Evolutionary conservation across 257 asterid genomes (phyloP), one percentile per base, ranked within the genome.

Genomic region (Asclepias syriaca): DNA sequence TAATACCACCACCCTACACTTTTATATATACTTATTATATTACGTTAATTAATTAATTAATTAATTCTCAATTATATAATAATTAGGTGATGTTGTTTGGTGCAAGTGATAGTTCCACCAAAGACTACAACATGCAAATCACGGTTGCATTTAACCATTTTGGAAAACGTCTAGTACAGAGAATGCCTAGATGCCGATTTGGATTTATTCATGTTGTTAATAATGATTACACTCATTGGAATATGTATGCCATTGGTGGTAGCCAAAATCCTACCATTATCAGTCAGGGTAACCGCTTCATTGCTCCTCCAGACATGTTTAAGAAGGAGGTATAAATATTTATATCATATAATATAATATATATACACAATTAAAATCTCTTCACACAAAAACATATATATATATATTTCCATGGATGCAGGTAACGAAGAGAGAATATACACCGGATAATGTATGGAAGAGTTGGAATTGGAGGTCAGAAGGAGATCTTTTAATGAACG

Each of bases 161-260:
- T 22, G 98, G 98, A 0, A 93, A 93, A 81, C 83, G 97, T 54
- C 72, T 93, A 86, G 78, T 89, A 10, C 97, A 93, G 60, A 89
- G 98, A 72, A 93, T 93, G 98, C 98, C 98, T 0, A 79, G 96
- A 71, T 86, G 94, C 58, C 69, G 97, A 51, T 87, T 66, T 72
- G 98, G 98, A 0, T 93, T 77, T 73, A 73, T 93, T 76, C 98
- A 93, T 9, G 93, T 93, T 0, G 96, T 91, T 7, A 93, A 93
- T 85, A 93, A 93, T 7, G 98, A 93, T 75, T 93, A 93, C 76
- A 93, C 97, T 2, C 96, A 93, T 46, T 93, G 98, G 98, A 77
- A 84, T 8, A 93, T 89, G 98, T 93, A 93, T 32, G 98, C 98
- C 71, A 85, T 93, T 22, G 98, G 98, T 6, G 98, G 98, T 14